Percentiles rank a stretch among this genome's conserved stretches.
phyloP scores from a whole-genome alignment of 2,329 filamentous ascomycete genomes.

The Pseudogymnoascus sp. region DNA sequence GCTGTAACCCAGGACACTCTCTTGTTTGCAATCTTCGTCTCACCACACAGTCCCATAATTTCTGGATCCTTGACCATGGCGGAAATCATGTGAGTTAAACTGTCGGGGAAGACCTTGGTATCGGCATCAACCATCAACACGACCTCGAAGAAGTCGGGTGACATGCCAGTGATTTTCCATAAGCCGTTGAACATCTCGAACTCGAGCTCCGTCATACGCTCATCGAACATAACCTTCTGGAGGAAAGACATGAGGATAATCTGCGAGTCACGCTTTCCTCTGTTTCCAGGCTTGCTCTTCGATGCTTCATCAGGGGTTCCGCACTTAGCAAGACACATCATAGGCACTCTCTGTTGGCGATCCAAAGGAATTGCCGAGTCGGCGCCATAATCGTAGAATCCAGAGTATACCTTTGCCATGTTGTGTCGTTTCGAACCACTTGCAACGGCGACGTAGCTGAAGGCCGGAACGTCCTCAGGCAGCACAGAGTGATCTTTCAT shows the following conservation, averaged over 20 bases:
- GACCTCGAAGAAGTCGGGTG: constrained; percentile 94
- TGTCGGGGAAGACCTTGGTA: constrained; percentile 98
- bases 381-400: constrained; percentile 93
- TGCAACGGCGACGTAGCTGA: constrained; percentile 93
- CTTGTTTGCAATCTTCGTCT: constrained; percentile 99
- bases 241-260: constrained; percentile 99
- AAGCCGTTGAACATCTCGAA: constrained; percentile 99
- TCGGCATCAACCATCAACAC: constrained; percentile 99
- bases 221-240: constrained; percentile 99
- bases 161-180: constrained; percentile 98
- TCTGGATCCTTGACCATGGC: constrained; percentile 99
- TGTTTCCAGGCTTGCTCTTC: constrained; percentile 85
- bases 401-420: constrained; percentile 97
- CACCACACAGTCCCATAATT: constrained; percentile 97
- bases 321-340: constrained; percentile 94
- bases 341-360: constrained; percentile 92
- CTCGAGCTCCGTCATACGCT: constrained; percentile 98
- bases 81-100: constrained; percentile 95
- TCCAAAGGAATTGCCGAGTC: constrained; percentile 70
- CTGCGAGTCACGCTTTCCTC: constrained; percentile 97
- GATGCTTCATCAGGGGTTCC: constrained; percentile 80
- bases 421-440: constrained; percentile 97
- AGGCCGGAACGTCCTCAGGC: constrained; percentile 75
- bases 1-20: constrained; percentile 88
- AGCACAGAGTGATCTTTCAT: constrained; percentile 81